Conservation (phyloP, 2,329 filamentous ascomycete genomes). For the Pestalotiopsis sp. region DNA sequence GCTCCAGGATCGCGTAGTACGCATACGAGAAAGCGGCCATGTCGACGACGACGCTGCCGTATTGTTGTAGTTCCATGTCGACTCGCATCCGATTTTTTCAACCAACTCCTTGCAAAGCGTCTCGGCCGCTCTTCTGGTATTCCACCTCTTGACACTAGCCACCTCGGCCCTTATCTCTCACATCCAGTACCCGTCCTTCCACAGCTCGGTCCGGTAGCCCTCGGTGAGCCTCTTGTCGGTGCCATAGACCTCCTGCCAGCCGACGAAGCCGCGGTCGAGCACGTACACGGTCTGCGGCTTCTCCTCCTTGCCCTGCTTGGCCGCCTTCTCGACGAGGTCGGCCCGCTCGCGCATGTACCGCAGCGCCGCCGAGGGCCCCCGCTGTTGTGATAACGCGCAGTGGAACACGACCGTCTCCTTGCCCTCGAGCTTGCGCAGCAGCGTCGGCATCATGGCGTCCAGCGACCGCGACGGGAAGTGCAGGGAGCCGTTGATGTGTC, state of each 20-base stretch:
- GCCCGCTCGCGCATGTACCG: slow-evolving; percentile 76
- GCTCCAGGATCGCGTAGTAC: no score
- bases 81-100: no score
- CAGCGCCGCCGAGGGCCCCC: slow-evolving; percentile 83
- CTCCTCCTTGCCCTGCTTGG: slow-evolving; percentile 26
- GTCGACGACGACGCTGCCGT: no score
- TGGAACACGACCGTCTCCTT: slow-evolving; percentile 92
- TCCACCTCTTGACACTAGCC: neutral
- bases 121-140: neutral
- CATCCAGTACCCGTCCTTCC: slow-evolving; percentile 61
- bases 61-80: no score
- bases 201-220: slow-evolving; percentile 82
- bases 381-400: slow-evolving; percentile 88
- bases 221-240: slow-evolving; percentile 81
- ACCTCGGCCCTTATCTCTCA: neutral
- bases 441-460: slow-evolving; percentile 76
- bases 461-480: slow-evolving; percentile 77
- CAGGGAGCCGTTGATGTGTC: slow-evolving; percentile 78
- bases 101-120: neutral
- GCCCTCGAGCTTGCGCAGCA: slow-evolving; percentile 76
- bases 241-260: slow-evolving; percentile 87
- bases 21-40: no score
- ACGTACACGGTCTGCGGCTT: slow-evolving; percentile 74
- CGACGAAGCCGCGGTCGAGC: slow-evolving; percentile 80
- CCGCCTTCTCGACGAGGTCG: slow-evolving; percentile 32